These are phyloP conservation scores for Fusarium incarnatum DNA, from an alignment of 2,329 filamentous ascomycete genomes.

Conservation along the genomic window DNA sequence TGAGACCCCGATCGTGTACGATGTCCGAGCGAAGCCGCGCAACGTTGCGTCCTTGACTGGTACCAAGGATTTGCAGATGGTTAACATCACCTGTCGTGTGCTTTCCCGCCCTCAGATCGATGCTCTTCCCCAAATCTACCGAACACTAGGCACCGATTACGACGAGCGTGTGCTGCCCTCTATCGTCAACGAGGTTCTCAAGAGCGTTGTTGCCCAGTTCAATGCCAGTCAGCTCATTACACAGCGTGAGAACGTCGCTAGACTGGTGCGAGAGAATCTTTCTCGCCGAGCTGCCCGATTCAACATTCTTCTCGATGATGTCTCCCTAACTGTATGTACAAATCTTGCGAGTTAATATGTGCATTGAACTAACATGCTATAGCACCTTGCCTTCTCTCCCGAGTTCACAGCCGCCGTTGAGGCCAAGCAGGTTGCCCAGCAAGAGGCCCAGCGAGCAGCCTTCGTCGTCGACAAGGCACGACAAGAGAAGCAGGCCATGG, in stretches of 20 bases:
- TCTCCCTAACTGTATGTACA: slow-evolving; percentile 85
- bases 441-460: slow-evolving; percentile 96
- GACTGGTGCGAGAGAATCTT: slow-evolving; percentile 91
- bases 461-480: slow-evolving; percentile 99
- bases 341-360: neutral
- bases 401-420: slow-evolving; percentile 80
- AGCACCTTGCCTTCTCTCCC: slow-evolving; percentile 79
- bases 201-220: slow-evolving; percentile 99
- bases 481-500: slow-evolving; percentile 99
- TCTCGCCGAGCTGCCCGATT: slow-evolving; percentile 91
- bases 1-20: slow-evolving; percentile 95
- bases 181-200: slow-evolving; percentile 98
- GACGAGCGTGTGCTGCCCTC: slow-evolving; percentile 96
- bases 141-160: slow-evolving; percentile 94
- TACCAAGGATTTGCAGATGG: slow-evolving; percentile 99
- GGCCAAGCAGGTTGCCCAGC: slow-evolving; percentile 81
- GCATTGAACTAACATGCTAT: slow-evolving; percentile 11
- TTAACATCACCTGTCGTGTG: slow-evolving; percentile 99
- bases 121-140: slow-evolving; percentile 95
- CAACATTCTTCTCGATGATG: slow-evolving; percentile 97
- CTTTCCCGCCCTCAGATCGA: slow-evolving; percentile 90
- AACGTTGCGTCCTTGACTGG: slow-evolving; percentile 97
- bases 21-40: slow-evolving; percentile 96
- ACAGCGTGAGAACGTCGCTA: slow-evolving; percentile 96
- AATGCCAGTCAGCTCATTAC: slow-evolving; percentile 98